Base-by-base conservation (phyloP, 1,284 basidiomycete genomes). In the Psilocybe mexicana region DNA sequence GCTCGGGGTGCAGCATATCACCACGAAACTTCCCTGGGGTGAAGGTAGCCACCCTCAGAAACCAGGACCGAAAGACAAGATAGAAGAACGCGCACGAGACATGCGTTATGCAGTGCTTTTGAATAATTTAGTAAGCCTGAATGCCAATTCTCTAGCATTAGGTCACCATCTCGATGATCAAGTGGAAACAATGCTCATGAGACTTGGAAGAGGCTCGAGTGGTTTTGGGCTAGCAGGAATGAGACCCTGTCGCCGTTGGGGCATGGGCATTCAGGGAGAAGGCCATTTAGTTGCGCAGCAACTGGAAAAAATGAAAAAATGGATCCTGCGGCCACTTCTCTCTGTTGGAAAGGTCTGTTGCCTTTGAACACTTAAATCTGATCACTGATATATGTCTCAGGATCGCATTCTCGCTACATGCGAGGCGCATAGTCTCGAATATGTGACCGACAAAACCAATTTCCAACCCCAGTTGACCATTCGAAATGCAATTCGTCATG, bases 151-250 rank as follows among this genome's bases (percentile, higher is more conserved):
- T 11, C 67, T 91, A 54, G 87, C 86, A 1, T 79, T 87, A 50
- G 90, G 81, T 0, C 90, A 93, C 63, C 90, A 93, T 65, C 79
- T 80, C 2, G 90, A 93, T 65, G 90, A 93, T 66, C 90, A 92
- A 66, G 79, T 91, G 6, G 90, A 93, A 69, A 93, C 90, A 0
- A 78, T 83, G 25, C 72, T 93, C 45, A 85, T 92, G 78, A 83
- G 91, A 6, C 68, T 88, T 18, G 76, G 79, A 5, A 80, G 72
- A 60, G 84, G 86, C 0, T 85, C 82, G 14, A 76, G 82, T 5
- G 65, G 71, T 43, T 57, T 79, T 12, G 88, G 87, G 0, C 78
- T 84, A 1, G 81, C 80, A 18, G 90, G 86, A 2, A 93, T 92
- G 86, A 76, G 79, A 42, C 73, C 72, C 1, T 73, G 76, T 52